Percentiles rank a stretch among this genome's conserved stretches.
phyloP scores from a whole-genome alignment of 2,329 filamentous ascomycete species.

The Sporothrix humicola region DNA sequence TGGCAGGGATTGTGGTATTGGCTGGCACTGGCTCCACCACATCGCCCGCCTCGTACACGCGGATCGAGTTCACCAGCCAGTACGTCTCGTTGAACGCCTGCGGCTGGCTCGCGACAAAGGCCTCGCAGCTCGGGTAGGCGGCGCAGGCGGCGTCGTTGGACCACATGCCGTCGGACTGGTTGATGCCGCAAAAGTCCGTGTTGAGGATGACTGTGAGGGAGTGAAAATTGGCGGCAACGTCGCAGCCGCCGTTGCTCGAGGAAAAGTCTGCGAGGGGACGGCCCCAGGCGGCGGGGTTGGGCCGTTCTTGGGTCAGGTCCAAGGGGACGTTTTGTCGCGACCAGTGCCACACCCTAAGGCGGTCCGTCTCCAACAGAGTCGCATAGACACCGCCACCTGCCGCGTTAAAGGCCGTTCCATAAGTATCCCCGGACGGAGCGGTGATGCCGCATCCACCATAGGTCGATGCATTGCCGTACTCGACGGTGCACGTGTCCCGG shows the following conservation, averaged over 20 bases:
- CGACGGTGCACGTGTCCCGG: slow-evolving; percentile 8
- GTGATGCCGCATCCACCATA: not conserved
- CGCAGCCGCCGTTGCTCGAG: slow-evolving; percentile 18
- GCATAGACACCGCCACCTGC: not conserved
- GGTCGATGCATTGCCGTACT: slow-evolving; percentile 48
- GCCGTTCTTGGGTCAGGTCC: slow-evolving; percentile 49
- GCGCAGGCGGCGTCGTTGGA: slow-evolving; percentile 35
- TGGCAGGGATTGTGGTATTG: not conserved
- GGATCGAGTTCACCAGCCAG: slow-evolving; percentile 61
- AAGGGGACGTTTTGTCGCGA: slow-evolving; percentile 47
- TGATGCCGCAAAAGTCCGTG: slow-evolving; percentile 44
- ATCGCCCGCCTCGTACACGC: slow-evolving; percentile 46
- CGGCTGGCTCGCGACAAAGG: slow-evolving; percentile 60
- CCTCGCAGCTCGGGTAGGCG: slow-evolving; percentile 50
- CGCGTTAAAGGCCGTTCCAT: not conserved
- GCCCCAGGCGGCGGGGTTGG: slow-evolving; percentile 51
- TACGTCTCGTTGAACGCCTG: slow-evolving; percentile 56
- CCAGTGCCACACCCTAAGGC: slow-evolving; percentile 56
- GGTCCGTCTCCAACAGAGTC: slow-evolving; percentile 48
- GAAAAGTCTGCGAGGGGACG: slow-evolving; percentile 48
- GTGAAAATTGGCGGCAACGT: slow-evolving; percentile 9
- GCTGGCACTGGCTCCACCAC: not conserved
- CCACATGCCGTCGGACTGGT: slow-evolving; percentile 37
- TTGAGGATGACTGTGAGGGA: slow-evolving; percentile 39
- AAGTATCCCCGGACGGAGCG: not conserved